These are phyloP conservation scores for Spirogloea muscicola DNA, from an alignment of 139 green algal species.

Conservation along the genomic window DNA sequence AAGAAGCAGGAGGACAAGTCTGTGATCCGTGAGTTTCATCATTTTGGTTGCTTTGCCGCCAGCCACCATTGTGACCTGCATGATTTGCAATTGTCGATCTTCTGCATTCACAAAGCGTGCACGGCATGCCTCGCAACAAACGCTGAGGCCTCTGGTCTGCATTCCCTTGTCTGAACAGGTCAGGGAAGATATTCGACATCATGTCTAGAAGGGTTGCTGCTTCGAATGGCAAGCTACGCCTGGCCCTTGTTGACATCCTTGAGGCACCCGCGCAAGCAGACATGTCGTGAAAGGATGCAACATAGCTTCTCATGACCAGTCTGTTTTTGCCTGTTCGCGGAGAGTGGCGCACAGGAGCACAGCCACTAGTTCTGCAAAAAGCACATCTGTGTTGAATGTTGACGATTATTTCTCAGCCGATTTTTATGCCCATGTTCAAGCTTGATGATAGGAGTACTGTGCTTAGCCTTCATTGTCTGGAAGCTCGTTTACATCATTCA, in stretches of 20 bases:
- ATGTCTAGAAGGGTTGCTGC: conserved; percentile 22
- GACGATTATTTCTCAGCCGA: too few relatives aligned
- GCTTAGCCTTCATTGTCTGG: too few relatives aligned
- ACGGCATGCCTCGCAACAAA: neutral
- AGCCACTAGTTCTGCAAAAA: too few relatives aligned
- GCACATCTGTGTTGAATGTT: too few relatives aligned
- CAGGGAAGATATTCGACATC: conserved; percentile 7
- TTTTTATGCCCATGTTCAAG: too few relatives aligned
- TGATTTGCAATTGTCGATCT: neutral
- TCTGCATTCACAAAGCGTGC: neutral
- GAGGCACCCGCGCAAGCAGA: too few relatives aligned
- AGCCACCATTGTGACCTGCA: neutral
- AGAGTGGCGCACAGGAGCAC: too few relatives aligned
- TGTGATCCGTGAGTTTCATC: conserved; percentile 34
- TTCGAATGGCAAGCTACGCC: conserved; percentile 13
- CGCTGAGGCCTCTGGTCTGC: neutral
- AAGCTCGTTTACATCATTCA: too few relatives aligned
- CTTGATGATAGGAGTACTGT: too few relatives aligned
- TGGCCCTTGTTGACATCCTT: conserved; percentile 6
- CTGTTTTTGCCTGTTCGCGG: too few relatives aligned
- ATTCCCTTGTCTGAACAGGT: conserved; percentile 5
- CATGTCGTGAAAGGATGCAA: too few relatives aligned
- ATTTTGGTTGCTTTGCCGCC: conserved; percentile 13
- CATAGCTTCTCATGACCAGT: too few relatives aligned
- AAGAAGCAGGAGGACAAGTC: conserved; percentile 14